Evolutionary conservation across 1,139 yeast genomes (phyloP).

Genomic region (Magnusiomyces suaveolens): DNA sequence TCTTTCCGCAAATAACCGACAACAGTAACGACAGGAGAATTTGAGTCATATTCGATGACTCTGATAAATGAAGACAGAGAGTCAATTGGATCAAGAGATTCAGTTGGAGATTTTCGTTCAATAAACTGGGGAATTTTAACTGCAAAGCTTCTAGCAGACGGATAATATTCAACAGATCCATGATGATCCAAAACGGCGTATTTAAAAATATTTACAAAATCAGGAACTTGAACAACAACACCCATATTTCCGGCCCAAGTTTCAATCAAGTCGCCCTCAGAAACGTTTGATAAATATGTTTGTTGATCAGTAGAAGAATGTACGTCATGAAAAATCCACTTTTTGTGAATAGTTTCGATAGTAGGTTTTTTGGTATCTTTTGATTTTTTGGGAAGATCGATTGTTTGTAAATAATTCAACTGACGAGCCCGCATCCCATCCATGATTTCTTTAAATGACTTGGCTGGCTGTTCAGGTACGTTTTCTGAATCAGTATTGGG

Average conservation of each 20-base stretch:
- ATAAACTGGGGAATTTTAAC: slow-evolving; percentile 13
- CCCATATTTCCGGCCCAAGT: slow-evolving; percentile 11
- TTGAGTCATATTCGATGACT: slow-evolving; percentile 9
- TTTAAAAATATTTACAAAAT: slow-evolving; percentile 5
- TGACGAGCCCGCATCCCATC: slow-evolving; percentile 9
- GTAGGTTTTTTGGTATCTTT: not conserved
- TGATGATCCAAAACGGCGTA: slow-evolving; percentile 13
- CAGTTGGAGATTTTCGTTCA: not conserved
- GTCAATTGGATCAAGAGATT: not conserved
- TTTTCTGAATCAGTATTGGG: not conserved
- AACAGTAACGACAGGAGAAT: slow-evolving; percentile 9
- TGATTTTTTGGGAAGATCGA: not conserved
- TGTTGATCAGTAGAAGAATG: slow-evolving; percentile 9
- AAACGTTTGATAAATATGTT: slow-evolving; percentile 9
- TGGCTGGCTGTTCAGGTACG: not conserved
- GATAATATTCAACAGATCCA: slow-evolving; percentile 7
- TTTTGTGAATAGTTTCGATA: slow-evolving; percentile 1
- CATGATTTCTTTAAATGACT: slow-evolving; percentile 9
- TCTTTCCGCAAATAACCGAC: slow-evolving; percentile 4
- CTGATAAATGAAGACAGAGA: slow-evolving; percentile 6
- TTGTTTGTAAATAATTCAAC: not conserved
- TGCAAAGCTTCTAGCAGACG: slow-evolving; percentile 2
- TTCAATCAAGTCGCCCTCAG: slow-evolving; percentile 13
- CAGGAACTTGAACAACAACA: slow-evolving; percentile 13
- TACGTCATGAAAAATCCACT: not conserved